Percentiles rank a stretch among this genome's conserved stretches.
Conservation (phyloP, 208 protist genomes). For the Trypanosoma melophagium region DNA sequence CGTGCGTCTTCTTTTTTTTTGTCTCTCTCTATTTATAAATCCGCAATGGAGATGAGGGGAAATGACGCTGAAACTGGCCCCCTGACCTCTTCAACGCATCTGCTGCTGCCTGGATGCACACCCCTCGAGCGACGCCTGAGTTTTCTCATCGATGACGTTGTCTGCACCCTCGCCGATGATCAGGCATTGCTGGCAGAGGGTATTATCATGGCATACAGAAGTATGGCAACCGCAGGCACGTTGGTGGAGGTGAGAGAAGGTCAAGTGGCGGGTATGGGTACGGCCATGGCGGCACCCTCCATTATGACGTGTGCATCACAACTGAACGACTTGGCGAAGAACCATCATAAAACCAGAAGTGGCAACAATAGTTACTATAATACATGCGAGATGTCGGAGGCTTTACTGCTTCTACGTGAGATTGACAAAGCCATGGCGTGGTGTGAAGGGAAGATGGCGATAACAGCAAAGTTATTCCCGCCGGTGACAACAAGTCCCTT, state of each 20-base stretch:
- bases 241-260: slow-evolving; percentile 1
- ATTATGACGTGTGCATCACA: background rate
- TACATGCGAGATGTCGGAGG: background rate
- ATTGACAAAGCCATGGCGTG: slow-evolving; percentile 22
- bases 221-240: background rate
- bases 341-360: background rate
- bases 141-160: slow-evolving; percentile 4
- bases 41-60: background rate
- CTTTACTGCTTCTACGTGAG: slow-evolving; percentile 6
- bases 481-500: background rate
- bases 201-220: slow-evolving; percentile 8
- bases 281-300: background rate
- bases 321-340: background rate
- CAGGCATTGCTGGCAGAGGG: slow-evolving; percentile 18
- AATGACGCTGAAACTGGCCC: background rate
- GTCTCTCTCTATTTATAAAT: background rate
- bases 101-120: background rate
- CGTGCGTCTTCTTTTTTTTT: slow-evolving; percentile 4
- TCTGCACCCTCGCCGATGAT: slow-evolving; percentile 14
- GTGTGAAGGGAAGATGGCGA: slow-evolving; percentile 21
- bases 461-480: slow-evolving; percentile 9
- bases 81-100: too few relatives aligned
- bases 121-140: background rate
- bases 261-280: background rate
- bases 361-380: background rate